phyloP scores from a whole-genome alignment of 495 filamentous ascomycete genomes.

The Glutinoglossum americanum region DNA sequence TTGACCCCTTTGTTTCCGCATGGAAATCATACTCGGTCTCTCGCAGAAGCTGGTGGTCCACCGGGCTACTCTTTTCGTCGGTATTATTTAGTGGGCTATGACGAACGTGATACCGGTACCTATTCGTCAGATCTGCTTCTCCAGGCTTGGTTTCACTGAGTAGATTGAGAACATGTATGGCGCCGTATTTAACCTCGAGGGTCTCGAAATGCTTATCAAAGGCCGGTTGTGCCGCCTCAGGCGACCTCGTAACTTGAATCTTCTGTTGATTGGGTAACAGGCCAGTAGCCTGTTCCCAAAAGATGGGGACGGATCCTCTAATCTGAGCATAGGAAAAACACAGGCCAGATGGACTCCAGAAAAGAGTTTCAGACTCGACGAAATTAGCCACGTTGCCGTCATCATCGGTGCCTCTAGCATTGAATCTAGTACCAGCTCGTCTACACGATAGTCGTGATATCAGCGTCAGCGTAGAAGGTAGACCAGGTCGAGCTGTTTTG shows the following conservation, averaged over 20 bases:
- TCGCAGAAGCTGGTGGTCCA: conserved; percentile 47
- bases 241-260: conserved; percentile 70
- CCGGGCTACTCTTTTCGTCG: conserved; percentile 17
- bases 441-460: conserved; percentile 83
- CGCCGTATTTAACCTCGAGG: conserved; percentile 66
- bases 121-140: conserved; percentile 57
- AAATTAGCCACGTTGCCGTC: conserved; percentile 94
- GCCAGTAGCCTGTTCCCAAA: conserved; percentile 87
- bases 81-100: conserved; percentile 41
- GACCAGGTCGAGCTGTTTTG: conserved; percentile 29
- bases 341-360: conserved; percentile 50
- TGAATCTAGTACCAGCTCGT: conserved; percentile 87
- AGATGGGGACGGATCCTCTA: conserved; percentile 79
- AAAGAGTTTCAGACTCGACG: conserved; percentile 43
- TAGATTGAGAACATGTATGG: conserved; percentile 76
- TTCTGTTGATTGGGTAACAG: conserved; percentile 87
- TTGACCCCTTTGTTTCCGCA: conserved; percentile 70
- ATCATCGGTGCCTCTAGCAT: conserved; percentile 89
- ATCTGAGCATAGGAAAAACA: conserved; percentile 89
- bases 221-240: conserved; percentile 80
- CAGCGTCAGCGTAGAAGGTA: conserved; percentile 64
- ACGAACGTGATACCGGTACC: conserved; percentile 55
- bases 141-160: conserved; percentile 69
- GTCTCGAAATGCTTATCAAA: conserved; percentile 86
- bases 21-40: conserved; percentile 87